Percentiles rank a stretch among this genome's conserved stretches.
Conservation (phyloP, 2,329 filamentous ascomycete species). For the Claviceps fusiformis region DNA sequence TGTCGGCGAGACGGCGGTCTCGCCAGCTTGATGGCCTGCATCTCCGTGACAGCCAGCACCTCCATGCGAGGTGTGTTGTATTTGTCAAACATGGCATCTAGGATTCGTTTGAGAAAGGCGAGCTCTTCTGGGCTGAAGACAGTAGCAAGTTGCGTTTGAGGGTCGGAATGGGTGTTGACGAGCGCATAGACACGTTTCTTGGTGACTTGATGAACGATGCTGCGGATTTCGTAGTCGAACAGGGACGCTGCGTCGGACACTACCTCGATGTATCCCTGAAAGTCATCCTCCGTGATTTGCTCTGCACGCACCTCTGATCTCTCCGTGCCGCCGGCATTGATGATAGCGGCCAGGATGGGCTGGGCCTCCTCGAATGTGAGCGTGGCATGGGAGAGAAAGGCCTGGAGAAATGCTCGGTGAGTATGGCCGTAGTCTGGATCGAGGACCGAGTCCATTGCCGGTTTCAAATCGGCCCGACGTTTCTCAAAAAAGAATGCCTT, state of each 20-base stretch:
- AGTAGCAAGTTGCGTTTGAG: conserved; percentile 76
- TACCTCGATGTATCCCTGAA: conserved; percentile 54
- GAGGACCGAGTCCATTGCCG: conserved; percentile 16
- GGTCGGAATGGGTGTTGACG: conserved; percentile 77
- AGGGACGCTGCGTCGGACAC: conserved; percentile 60
- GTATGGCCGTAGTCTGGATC: conserved; percentile 37
- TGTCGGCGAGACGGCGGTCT: conserved; percentile 29
- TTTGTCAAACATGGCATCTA: conserved; percentile 85
- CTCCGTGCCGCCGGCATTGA: conserved; percentile 36
- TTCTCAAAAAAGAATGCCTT: background rate
- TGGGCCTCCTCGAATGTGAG: conserved; percentile 64
- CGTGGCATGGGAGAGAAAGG: conserved; percentile 64
- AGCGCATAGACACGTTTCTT: conserved; percentile 64
- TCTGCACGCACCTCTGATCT: conserved; percentile 33
- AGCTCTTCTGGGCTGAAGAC: conserved; percentile 72
- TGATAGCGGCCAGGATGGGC: conserved; percentile 62
- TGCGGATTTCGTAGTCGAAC: conserved; percentile 82
- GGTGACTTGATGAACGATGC: conserved; percentile 52
- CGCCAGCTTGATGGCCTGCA: conserved; percentile 62
- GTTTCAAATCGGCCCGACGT: background rate
- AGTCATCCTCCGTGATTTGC: conserved; percentile 54
- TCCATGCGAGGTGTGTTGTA: conserved; percentile 72
- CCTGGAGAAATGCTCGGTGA: conserved; percentile 84
- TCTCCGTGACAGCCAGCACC: conserved; percentile 66
- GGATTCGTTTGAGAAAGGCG: conserved; percentile 70